Base-by-base conservation (phyloP, 2,329 filamentous ascomycete genomes). In the Cladosporium sp. region DNA sequence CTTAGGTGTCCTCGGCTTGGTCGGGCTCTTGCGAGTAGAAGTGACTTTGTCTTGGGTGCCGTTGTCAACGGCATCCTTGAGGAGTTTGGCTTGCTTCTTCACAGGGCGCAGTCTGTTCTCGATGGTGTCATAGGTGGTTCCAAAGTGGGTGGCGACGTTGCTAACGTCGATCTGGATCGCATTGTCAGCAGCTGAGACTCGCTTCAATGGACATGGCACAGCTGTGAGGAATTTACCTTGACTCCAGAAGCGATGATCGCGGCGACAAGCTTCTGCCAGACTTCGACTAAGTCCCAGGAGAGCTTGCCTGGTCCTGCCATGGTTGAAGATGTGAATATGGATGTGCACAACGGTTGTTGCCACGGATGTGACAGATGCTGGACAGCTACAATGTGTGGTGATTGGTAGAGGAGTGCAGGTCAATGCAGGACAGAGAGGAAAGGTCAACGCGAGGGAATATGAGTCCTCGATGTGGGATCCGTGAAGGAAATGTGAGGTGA, bases 101-200 rank as follows among this genome's bases (percentile, higher is more conserved):
- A 74, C 75, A 45, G 70, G 72, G 42, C 77, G 75, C 35, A 82
- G 74, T 2, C 72, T 73, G 42, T 72, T 71, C 59, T 81, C 75
- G 22, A 82, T 73, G 0, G 78, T 69, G 59, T 80, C 71, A 66
- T 79, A 79, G 0, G 75, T 80, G 0, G 77, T 75, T 0, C 73
- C 75, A 61, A 77, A 82, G 52, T 77, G 66, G 2, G 65, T 62
- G 0, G 79, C 79, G 22, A 80, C 74, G 3, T 70, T 66, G 1
- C 63, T 65, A 62, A 75, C 74, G 57, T 81, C 73, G 20, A 79
- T 69, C 79, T 82, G 40, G 15, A 8, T 15, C 2, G 5, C 19
- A 13, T 24, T 13, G 32, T 50, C 15, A 50, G 22, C 7, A 17
- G 17, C 20, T 1, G 13, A 10, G 12, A 28, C 63, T 19, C 56